phyloP scores from a whole-genome alignment of 2,329 filamentous ascomycete species.

The Tolypocladium tundrense region DNA sequence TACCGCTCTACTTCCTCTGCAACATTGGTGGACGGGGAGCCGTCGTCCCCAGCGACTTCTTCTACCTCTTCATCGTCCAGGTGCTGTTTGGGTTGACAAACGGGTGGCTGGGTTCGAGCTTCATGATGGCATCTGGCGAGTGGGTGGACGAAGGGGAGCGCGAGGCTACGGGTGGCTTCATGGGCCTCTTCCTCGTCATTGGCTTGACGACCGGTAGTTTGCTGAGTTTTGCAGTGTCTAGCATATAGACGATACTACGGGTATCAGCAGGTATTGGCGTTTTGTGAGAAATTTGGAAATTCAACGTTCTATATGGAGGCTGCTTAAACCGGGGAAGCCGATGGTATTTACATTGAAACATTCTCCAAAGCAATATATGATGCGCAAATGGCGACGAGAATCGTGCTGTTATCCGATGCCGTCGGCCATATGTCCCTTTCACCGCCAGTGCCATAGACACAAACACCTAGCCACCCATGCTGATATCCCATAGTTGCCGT shows the following conservation, averaged over 20 bases:
- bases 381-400: background rate
- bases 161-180: slow-evolving; percentile 86
- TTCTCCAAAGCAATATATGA: background rate
- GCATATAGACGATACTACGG: slow-evolving; percentile 10
- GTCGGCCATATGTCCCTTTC: background rate
- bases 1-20: slow-evolving; percentile 83
- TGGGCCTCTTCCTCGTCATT: slow-evolving; percentile 80
- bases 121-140: slow-evolving; percentile 82
- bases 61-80: slow-evolving; percentile 80
- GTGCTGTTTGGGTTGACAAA: slow-evolving; percentile 75
- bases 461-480: background rate
- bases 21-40: slow-evolving; percentile 74
- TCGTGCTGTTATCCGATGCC: slow-evolving; percentile 1
- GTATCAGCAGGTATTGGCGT: background rate
- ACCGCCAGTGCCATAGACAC: background rate
- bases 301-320: background rate
- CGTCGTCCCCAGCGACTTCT: slow-evolving; percentile 66
- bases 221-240: slow-evolving; percentile 67
- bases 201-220: slow-evolving; percentile 81
- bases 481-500: background rate
- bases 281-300: background rate
- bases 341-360: background rate
- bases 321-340: background rate
- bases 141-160: slow-evolving; percentile 76
- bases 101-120: slow-evolving; percentile 75